A percentile compares a stretch with the other conserved stretches of the same genome.
Evolutionary conservation across 495 filamentous ascomycete species (phyloP).

Genomic region (Neurospora tetraspora): DNA sequence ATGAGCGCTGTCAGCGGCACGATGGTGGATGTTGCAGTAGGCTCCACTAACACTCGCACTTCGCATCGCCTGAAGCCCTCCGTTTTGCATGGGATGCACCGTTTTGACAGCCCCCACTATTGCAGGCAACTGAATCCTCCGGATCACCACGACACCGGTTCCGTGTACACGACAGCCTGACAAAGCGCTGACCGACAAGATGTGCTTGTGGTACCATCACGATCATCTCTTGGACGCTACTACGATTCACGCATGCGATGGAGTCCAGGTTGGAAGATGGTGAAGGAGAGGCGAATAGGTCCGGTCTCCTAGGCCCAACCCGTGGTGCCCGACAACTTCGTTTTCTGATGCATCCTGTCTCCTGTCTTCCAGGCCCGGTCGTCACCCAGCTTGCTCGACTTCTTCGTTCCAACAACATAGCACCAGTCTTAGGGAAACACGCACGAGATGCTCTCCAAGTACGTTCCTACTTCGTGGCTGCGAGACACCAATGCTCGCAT

Average conservation of each 20-base stretch:
- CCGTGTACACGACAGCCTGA: background rate
- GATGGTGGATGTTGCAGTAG: background rate
- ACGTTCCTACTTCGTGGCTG: background rate
- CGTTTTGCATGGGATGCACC: background rate
- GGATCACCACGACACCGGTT: background rate
- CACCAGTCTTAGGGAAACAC: background rate
- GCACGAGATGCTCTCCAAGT: background rate
- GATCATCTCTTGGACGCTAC: too few species aligned
- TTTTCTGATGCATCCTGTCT: background rate
- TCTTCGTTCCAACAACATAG: too few species aligned
- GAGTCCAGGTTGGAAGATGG: background rate
- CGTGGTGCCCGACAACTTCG: background rate
- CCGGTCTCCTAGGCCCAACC: background rate
- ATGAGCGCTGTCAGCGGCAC: background rate
- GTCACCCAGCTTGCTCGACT: too few species aligned
- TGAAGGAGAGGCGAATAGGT: background rate
- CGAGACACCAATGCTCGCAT: background rate
- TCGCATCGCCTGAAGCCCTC: background rate
- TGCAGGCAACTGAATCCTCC: background rate
- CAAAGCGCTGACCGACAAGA: background rate
- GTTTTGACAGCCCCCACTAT: background rate
- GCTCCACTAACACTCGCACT: background rate
- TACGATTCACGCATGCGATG: background rate
- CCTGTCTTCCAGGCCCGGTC: background rate
- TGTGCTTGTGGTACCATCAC: background rate